Conservation (phyloP, 2,329 filamentous ascomycete species). For the Aspergillus sp. region DNA sequence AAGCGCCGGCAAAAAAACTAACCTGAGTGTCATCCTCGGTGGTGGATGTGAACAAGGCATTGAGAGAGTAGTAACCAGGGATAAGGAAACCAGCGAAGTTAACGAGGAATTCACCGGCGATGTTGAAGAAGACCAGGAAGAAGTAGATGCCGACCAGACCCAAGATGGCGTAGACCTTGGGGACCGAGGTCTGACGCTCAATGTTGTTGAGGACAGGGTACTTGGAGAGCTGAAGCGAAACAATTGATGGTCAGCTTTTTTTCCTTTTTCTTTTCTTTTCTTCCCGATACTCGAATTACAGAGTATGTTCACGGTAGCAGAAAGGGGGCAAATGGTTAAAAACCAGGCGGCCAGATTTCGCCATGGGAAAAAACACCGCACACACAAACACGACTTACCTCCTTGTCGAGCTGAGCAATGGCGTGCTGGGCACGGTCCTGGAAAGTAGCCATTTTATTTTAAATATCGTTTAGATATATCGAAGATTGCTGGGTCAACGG, state of each 20-base stretch:
- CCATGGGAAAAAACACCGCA: background rate
- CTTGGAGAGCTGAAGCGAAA: constrained; percentile 54
- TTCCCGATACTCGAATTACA: too few relatives aligned
- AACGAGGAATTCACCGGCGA: constrained; percentile 63
- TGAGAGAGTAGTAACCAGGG: constrained; percentile 62
- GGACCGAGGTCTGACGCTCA: constrained; percentile 63
- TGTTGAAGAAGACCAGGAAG: constrained; percentile 69
- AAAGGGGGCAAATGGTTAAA: too few relatives aligned
- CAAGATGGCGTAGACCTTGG: constrained; percentile 64
- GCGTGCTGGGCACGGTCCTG: constrained; percentile 61
- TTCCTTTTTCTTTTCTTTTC: too few relatives aligned
- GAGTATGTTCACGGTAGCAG: too few relatives aligned
- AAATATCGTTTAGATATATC: constrained; percentile 1
- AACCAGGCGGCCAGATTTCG: too few relatives aligned
- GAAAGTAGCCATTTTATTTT: constrained; percentile 42
- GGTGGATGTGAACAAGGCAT: constrained; percentile 57
- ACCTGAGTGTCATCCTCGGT: constrained; percentile 64
- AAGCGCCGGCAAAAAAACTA: constrained; percentile 19
- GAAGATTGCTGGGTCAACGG: constrained; percentile 1
- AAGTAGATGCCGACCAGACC: constrained; percentile 63
- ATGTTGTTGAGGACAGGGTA: constrained; percentile 64
- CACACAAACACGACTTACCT: constrained; percentile 45
- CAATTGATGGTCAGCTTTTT: too few relatives aligned
- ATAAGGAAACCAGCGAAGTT: constrained; percentile 63
- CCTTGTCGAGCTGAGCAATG: constrained; percentile 65